Conservation (phyloP, 2,329 filamentous ascomycete species). For the Phaeomoniella chlamydospora region DNA sequence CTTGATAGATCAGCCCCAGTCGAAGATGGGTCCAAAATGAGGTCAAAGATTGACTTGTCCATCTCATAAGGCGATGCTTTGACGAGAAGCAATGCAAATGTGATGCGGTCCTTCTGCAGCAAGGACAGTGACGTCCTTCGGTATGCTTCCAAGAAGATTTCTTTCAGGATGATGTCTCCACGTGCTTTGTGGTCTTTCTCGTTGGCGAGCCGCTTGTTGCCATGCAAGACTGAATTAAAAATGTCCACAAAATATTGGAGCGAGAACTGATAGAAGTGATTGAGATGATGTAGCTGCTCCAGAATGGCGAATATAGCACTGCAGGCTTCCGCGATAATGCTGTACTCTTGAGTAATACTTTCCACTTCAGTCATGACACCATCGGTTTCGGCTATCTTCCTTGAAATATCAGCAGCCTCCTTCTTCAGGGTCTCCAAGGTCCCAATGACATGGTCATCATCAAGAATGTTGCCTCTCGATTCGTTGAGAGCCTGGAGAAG, state of each 20-base stretch:
- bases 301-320: constrained; percentile 94
- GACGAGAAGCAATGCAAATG: constrained; percentile 83
- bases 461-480: constrained; percentile 91
- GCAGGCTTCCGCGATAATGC: constrained; percentile 83
- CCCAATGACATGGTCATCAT: constrained; percentile 96
- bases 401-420: constrained; percentile 87
- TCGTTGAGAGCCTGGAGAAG: constrained; percentile 91
- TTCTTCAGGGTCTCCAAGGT: constrained; percentile 96
- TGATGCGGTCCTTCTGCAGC: constrained; percentile 86
- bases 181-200: constrained; percentile 64
- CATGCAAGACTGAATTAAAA: constrained; percentile 79
- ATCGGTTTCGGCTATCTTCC: constrained; percentile 92
- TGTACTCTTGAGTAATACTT: constrained; percentile 87
- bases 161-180: constrained; percentile 77
- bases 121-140: constrained; percentile 86
- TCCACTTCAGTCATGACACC: constrained; percentile 98
- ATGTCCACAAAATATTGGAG: constrained; percentile 97
- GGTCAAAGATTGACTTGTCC: constrained; percentile 79
- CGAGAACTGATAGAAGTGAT: constrained; percentile 99
- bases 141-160: constrained; percentile 83
- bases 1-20: constrained; percentile 68
- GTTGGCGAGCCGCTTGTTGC: constrained; percentile 57
- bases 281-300: constrained; percentile 93
- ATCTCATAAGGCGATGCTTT: constrained; percentile 94
- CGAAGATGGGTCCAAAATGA: constrained; percentile 59